phyloP scores from a whole-genome alignment of 805 yeast species.

The Wickerhamiella dianesei region DNA sequence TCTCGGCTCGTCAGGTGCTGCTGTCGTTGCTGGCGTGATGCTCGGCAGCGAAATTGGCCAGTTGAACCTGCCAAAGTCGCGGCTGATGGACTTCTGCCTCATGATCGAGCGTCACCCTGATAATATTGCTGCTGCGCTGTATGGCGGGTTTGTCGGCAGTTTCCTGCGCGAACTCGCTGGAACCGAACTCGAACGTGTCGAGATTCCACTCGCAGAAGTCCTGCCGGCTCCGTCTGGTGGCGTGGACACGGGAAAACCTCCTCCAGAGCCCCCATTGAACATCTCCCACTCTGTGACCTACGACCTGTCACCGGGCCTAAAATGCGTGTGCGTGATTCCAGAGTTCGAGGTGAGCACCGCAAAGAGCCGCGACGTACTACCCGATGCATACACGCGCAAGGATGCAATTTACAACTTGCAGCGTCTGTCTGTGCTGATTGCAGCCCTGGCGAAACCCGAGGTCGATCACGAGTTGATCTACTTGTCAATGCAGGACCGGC shows the following conservation, averaged over 20 bases:
- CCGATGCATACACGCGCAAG: conserved; percentile 56
- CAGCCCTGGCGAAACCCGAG: conserved; percentile 74
- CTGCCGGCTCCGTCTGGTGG: conserved; percentile 58
- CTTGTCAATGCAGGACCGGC: conserved; percentile 91
- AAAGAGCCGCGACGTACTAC: conserved; percentile 78
- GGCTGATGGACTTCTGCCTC: conserved; percentile 86
- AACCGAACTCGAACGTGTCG: conserved; percentile 58
- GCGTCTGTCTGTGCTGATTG: conserved; percentile 80
- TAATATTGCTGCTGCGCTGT: conserved; percentile 96
- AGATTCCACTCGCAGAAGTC: conserved; percentile 74
- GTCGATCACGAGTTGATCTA: conserved; percentile 75
- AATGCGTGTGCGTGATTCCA: conserved; percentile 86
- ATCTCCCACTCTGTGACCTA: conserved; percentile 85
- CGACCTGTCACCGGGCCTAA: conserved; percentile 66
- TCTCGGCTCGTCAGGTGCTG: conserved; percentile 94
- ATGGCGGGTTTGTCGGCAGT: conserved; percentile 97
- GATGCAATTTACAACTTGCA: conserved; percentile 90
- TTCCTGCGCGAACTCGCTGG: conserved; percentile 69
- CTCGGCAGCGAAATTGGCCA: conserved; percentile 76
- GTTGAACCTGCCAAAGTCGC: conserved; percentile 54
- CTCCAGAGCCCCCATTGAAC: conserved; percentile 70
- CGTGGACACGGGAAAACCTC: conserved; percentile 49
- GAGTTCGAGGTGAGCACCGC: conserved; percentile 92
- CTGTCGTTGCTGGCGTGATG: conserved; percentile 92
- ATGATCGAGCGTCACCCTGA: conserved; percentile 99